phyloP scores from a whole-genome alignment of 2,329 filamentous ascomycete genomes.

The Stachybotrys echinatus region DNA sequence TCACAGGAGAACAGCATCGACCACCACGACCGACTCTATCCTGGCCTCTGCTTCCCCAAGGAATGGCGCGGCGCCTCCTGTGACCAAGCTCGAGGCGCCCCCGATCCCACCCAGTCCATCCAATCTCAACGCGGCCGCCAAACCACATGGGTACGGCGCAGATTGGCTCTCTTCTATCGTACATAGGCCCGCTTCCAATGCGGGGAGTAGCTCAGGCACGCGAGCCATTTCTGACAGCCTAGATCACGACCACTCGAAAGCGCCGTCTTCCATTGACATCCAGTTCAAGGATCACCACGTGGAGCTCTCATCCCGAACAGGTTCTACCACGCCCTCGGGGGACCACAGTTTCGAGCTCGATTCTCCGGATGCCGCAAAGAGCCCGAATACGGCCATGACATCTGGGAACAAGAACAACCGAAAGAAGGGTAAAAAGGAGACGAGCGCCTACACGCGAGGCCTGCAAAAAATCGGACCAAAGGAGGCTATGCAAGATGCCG shows the following conservation, averaged over 20 bases:
- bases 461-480: conserved; percentile 74
- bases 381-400: conserved; percentile 42
- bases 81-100: conserved; percentile 54
- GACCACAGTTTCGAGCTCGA: conserved; percentile 74
- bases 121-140: conserved; percentile 39
- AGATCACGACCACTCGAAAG: conserved; percentile 48
- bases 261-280: conserved; percentile 43
- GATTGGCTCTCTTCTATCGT: conserved; percentile 51
- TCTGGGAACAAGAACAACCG: conserved; percentile 42
- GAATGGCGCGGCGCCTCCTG: conserved; percentile 40
- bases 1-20: conserved; percentile 58
- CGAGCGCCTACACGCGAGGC: conserved; percentile 87
- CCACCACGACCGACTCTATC: conserved; percentile 49
- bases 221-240: conserved; percentile 80
- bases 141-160: conserved; percentile 37
- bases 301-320: conserved; percentile 67
- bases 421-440: conserved; percentile 86
- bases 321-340: conserved; percentile 64
- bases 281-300: conserved; percentile 47
- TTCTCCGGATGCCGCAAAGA: conserved; percentile 60
- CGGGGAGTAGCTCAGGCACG: conserved; percentile 60
- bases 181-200: conserved; percentile 44
- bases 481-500: conserved; percentile 79
- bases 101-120: conserved; percentile 27
- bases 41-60: conserved; percentile 16